phyloP scores from a whole-genome alignment of 2,329 filamentous ascomycete species.

The Pseudogymnoascus sp. region DNA sequence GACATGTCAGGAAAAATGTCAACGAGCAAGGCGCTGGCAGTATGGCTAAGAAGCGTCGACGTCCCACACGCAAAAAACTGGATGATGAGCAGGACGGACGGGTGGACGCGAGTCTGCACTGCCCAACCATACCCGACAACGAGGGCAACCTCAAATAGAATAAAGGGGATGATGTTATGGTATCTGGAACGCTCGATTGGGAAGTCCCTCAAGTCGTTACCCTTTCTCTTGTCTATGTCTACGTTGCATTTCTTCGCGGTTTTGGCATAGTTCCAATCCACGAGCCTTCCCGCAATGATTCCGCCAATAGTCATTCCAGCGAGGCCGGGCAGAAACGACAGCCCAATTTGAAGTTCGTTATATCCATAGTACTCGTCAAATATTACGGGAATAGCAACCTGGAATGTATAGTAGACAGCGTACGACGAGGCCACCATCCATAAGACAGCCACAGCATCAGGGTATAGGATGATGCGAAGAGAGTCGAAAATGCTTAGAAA shows the following conservation, averaged over 20 bases:
- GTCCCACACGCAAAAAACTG: not conserved
- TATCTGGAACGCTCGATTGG: constrained; percentile 26
- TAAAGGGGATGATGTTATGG: constrained; percentile 11
- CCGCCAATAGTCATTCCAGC: constrained; percentile 28
- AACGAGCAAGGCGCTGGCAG: constrained; percentile 19
- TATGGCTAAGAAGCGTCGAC: constrained; percentile 15
- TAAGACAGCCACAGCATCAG: not conserved
- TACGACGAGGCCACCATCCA: too few species aligned
- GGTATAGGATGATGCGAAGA: not conserved
- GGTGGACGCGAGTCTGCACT: constrained; percentile 11
- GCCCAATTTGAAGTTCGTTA: constrained; percentile 39
- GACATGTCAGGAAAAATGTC: constrained; percentile 19
- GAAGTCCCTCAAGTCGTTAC: constrained; percentile 38
- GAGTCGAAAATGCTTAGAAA: not conserved
- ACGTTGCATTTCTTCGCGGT: constrained; percentile 38
- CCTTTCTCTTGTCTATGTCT: constrained; percentile 35
- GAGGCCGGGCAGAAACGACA: constrained; percentile 34
- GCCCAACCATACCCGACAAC: constrained; percentile 25
- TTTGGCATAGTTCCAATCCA: constrained; percentile 49
- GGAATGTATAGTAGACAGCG: not conserved
- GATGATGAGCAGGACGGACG: not conserved
- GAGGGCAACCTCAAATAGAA: constrained; percentile 14
- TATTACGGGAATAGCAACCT: not conserved
- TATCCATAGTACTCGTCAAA: not conserved
- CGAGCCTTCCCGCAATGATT: constrained; percentile 36